These are phyloP conservation scores for Tetracladium setigerum DNA, from an alignment of 495 filamentous ascomycete species.

Conservation along the genomic window DNA sequence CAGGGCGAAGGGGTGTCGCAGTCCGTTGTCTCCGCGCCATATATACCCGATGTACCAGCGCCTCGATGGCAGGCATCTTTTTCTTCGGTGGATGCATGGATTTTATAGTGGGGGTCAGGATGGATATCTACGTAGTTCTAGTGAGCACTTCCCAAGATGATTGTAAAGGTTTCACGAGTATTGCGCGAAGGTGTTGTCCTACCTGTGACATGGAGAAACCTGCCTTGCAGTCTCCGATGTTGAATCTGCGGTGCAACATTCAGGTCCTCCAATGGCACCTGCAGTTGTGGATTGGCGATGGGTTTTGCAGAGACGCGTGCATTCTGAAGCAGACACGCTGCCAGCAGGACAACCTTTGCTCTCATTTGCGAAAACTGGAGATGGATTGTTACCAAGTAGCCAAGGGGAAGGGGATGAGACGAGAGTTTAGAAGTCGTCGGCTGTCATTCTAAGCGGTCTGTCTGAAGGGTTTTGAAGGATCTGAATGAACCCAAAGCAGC, in stretches of 20 bases:
- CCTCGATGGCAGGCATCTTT: slow-evolving; percentile 71
- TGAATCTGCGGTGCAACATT: slow-evolving; percentile 1
- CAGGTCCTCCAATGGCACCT: slow-evolving; percentile 21
- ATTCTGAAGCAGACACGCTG: slow-evolving; percentile 13
- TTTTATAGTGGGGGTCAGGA: slow-evolving; percentile 77
- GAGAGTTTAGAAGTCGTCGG: too few relatives aligned
- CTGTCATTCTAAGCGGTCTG: too few relatives aligned
- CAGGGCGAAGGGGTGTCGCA: slow-evolving; percentile 75
- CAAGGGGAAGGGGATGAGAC: not conserved
- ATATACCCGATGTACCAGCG: slow-evolving; percentile 66
- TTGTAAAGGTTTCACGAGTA: not conserved
- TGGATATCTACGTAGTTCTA: slow-evolving; percentile 61
- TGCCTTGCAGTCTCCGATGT: slow-evolving; percentile 52
- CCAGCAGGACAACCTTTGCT: slow-evolving; percentile 5
- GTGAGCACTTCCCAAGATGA: slow-evolving; percentile 3
- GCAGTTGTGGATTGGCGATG: slow-evolving; percentile 10
- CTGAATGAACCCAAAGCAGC: not conserved
- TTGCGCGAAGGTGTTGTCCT: slow-evolving; percentile 8
- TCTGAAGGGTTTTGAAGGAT: not conserved
- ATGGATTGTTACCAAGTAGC: not conserved
- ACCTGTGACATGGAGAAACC: slow-evolving; percentile 96
- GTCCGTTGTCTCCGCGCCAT: slow-evolving; percentile 76
- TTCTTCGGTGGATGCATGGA: slow-evolving; percentile 60
- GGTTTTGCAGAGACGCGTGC: slow-evolving; percentile 5
- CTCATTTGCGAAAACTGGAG: slow-evolving; percentile 17